A percentile compares a stretch with the other conserved stretches of the same genome.
phyloP scores from a whole-genome alignment of 495 filamentous ascomycete genomes.

The Lasiosphaeria ovina region DNA sequence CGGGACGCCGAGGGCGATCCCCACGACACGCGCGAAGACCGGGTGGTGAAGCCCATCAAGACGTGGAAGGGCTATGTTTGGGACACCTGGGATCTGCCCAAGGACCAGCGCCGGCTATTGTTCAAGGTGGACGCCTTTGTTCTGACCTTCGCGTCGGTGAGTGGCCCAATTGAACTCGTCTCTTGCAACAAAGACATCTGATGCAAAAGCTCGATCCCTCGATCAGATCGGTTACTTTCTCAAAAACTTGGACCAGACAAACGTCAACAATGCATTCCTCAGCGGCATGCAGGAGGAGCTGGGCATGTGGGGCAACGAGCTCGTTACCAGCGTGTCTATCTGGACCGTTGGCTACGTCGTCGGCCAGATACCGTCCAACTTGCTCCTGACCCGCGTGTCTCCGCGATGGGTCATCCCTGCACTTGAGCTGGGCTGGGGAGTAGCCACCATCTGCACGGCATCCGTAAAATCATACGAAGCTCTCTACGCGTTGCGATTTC shows the following conservation, averaged over 20 bases:
- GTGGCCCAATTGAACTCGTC: neutral
- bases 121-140: no score
- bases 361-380: slow-evolving; percentile 58
- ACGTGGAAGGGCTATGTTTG: no score
- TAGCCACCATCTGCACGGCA: slow-evolving; percentile 50
- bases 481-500: slow-evolving; percentile 57
- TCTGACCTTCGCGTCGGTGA: neutral
- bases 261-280: slow-evolving; percentile 56
- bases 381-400: slow-evolving; percentile 56
- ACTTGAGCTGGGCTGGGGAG: slow-evolving; percentile 59
- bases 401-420: slow-evolving; percentile 59
- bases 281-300: slow-evolving; percentile 66
- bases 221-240: slow-evolving; percentile 60
- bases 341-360: slow-evolving; percentile 40
- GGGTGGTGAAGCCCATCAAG: no score
- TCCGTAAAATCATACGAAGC: no score
- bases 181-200: slow-evolving; percentile 17
- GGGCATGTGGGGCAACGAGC: slow-evolving; percentile 53
- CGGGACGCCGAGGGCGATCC: no score
- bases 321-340: slow-evolving; percentile 57
- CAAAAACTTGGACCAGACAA: slow-evolving; percentile 32
- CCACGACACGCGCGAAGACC: no score
- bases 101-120: neutral
- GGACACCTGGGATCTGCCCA: neutral
- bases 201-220: slow-evolving; percentile 60